Conservation (phyloP, 2,329 filamentous ascomycete genomes). For the Waltergamsia citrina region DNA sequence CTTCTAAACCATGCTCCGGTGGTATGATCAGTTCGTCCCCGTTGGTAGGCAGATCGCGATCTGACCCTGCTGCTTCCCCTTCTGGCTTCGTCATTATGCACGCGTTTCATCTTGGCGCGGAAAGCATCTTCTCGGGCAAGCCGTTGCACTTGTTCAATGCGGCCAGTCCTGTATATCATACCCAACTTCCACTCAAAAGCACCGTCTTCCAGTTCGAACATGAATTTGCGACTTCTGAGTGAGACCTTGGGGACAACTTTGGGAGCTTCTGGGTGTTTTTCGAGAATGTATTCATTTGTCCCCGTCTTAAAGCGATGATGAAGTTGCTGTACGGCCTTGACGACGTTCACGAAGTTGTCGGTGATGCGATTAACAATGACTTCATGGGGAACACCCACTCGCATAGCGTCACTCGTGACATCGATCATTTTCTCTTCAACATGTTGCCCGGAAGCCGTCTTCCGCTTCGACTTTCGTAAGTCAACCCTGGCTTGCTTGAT, state of each 20-base stretch:
- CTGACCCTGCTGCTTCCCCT: slow-evolving; percentile 42
- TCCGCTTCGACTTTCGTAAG: slow-evolving; percentile 66
- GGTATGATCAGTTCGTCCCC: slow-evolving; percentile 20
- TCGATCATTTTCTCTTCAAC: slow-evolving; percentile 77
- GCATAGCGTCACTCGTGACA: slow-evolving; percentile 73
- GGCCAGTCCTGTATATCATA: slow-evolving; percentile 82
- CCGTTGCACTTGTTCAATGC: slow-evolving; percentile 83
- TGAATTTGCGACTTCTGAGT: slow-evolving; percentile 66
- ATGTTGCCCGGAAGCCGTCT: slow-evolving; percentile 45
- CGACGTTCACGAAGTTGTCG: slow-evolving; percentile 84
- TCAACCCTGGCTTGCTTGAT: slow-evolving; percentile 76
- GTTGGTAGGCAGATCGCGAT: slow-evolving; percentile 40
- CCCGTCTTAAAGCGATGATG: slow-evolving; percentile 86
- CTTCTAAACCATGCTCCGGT: slow-evolving; percentile 35
- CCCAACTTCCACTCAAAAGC: slow-evolving; percentile 96
- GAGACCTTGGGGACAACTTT: slow-evolving; percentile 83
- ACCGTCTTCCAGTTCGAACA: slow-evolving; percentile 92
- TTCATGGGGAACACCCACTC: slow-evolving; percentile 83
- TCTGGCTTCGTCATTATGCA: slow-evolving; percentile 60
- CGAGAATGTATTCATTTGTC: slow-evolving; percentile 78
- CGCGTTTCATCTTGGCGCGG: slow-evolving; percentile 73
- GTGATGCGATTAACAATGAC: slow-evolving; percentile 81
- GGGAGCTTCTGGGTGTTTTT: slow-evolving; percentile 76
- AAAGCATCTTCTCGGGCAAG: slow-evolving; percentile 87
- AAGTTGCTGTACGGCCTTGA: slow-evolving; percentile 84